Evolutionary conservation across 768 basidiomycete species (phyloP), one percentile per base, ranked within the genome.

Genomic region (Tylopilus balloui): DNA sequence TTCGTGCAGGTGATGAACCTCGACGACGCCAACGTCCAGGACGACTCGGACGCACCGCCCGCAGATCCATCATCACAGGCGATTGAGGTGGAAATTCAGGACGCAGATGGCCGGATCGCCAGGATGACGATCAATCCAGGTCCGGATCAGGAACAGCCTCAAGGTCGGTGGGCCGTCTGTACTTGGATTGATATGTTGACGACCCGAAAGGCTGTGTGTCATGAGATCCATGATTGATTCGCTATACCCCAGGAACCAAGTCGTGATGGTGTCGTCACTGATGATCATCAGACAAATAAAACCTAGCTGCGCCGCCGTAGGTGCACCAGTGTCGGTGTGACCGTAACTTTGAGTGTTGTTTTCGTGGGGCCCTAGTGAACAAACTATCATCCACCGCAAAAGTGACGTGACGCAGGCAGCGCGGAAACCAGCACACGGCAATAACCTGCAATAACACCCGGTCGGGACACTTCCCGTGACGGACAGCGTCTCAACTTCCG

Each of bases 1-100:
- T 74, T 92, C 38, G 88, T 88, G 0, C 77, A 83, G 61, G 77
- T 86, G 68, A 93, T 93, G 86, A 78, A 80, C 44, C 73, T 92
- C 3, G 83, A 84, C 20, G 78, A 69, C 34, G 73, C 63, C 20
- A 69, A 68, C 19, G 67, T 21, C 17, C 10, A 64, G n/a, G 66
- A 63, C 9, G 65, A 61, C 13, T 60, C 60, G 10, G 36, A 37
- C 11, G 35, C 44, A 27, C 19, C 44, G 12, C 61, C 63, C 1
- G 58, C 63, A 12, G 70, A 65, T 28, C 60, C 62, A 5, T 52
- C 62, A 5, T 52, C 61, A 3, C 69, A 71, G 17, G 71, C 79
- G 48, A 74, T 88, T 42, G 78, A 86, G 60, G 80, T 86, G 11
- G 81, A 86, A 61, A 84, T 86, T 39, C 73, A 82, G 62, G 85